Percentiles rank a stretch among this genome's conserved stretches.
These are phyloP conservation scores for Paecilomyces niveus DNA, from an alignment of 2,329 filamentous ascomycete genomes.

Conservation along the genomic window DNA sequence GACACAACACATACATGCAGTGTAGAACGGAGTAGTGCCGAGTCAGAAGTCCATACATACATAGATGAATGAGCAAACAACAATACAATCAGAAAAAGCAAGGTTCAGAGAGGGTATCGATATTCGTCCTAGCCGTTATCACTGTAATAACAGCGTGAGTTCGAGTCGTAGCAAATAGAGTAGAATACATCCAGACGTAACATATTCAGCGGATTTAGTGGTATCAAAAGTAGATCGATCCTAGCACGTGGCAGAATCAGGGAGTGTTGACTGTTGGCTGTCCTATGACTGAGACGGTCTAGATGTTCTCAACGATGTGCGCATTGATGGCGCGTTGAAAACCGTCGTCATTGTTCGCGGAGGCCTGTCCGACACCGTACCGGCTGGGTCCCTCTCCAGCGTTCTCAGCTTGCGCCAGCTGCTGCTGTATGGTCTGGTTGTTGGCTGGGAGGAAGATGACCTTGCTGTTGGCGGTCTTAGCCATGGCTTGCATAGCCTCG, in stretches of 20 bases:
- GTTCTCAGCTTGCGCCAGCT: conserved; percentile 43
- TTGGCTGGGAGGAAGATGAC: conserved; percentile 72
- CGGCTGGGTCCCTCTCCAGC: conserved; percentile 51
- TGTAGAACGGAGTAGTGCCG: background rate
- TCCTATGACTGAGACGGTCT: conserved; percentile 21
- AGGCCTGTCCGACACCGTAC: conserved; percentile 36
- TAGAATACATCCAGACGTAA: background rate
- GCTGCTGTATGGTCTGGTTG: conserved; percentile 51
- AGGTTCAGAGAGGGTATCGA: background rate
- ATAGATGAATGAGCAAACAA: background rate
- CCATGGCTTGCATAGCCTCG: conserved; percentile 98
- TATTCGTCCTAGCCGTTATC: background rate
- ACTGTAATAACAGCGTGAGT: background rate
- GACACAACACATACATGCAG: conserved; percentile 9
- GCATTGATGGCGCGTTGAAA: conserved; percentile 79
- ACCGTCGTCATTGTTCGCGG: conserved; percentile 41
- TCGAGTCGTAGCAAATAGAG: background rate
- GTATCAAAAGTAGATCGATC: background rate
- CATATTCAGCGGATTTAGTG: background rate
- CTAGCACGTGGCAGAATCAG: background rate
- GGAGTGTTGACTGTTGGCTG: background rate
- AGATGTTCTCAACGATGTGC: conserved; percentile 80
- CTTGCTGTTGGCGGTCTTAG: conserved; percentile 82
- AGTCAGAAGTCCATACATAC: background rate
- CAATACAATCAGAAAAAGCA: background rate